A percentile compares a stretch with the other conserved stretches of the same genome.
phyloP scores from a whole-genome alignment of 352 stramenopile species.

The Pythium volutum region DNA sequence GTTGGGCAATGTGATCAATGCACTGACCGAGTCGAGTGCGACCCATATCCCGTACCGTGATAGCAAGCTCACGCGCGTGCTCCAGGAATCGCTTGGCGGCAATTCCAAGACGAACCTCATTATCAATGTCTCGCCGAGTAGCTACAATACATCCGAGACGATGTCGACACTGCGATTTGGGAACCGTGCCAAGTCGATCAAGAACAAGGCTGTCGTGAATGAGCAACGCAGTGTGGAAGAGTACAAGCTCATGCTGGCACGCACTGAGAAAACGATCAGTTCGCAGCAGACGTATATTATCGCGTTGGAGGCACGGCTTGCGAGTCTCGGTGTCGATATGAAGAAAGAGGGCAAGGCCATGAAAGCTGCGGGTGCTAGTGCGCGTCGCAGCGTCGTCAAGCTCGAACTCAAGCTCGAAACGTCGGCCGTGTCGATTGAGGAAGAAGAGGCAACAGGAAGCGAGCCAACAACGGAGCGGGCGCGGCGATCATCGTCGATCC shows the following conservation, averaged over 20 bases:
- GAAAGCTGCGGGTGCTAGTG: conserved; percentile 3
- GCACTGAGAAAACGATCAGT: conserved; percentile 77
- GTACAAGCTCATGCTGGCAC: conserved; percentile 82
- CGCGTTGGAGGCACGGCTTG: conserved; percentile 61
- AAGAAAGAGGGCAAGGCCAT: conserved; percentile 23
- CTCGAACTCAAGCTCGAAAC: conserved; percentile 5
- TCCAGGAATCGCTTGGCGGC: conserved; percentile 92
- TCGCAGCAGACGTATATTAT: conserved; percentile 85
- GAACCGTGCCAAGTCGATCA: conserved; percentile 91
- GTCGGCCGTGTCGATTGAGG: conserved; percentile 14
- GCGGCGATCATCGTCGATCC: conserved; percentile 43
- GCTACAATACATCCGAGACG: conserved; percentile 90
- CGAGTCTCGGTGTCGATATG: conserved; percentile 28
- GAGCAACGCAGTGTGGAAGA: conserved; percentile 89
- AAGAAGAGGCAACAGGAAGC: conserved; percentile 16
- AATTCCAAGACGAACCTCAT: conserved; percentile 94
- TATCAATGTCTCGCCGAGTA: conserved; percentile 89
- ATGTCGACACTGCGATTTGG: conserved; percentile 91
- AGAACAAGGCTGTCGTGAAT: conserved; percentile 95
- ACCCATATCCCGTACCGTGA: conserved; percentile 90
- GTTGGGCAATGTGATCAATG: conserved; percentile 94
- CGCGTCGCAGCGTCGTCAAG: conserved; percentile 7
- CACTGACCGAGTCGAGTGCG: conserved; percentile 78
- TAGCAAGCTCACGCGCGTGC: conserved; percentile 89
- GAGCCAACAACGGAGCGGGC: conserved; percentile 12